Evolutionary conservation across 2,329 filamentous ascomycete species (phyloP), one percentile per base, ranked within the genome.

Genomic region (Xylariaceae sp.): DNA sequence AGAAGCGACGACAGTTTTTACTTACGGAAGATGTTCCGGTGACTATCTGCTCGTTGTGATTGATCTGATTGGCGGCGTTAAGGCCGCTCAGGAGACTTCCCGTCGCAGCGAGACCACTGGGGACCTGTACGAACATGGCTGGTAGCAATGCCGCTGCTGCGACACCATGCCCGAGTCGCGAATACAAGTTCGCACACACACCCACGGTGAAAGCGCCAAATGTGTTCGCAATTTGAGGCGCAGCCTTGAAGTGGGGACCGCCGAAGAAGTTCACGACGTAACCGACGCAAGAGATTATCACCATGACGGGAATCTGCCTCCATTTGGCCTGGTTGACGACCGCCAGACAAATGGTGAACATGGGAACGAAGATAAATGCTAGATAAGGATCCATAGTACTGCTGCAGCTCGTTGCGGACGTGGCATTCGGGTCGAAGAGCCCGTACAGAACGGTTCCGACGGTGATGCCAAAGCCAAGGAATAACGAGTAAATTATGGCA

Each of bases 311-410:
- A 61, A 86, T 82, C 67, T 94, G 89, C 61, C 84, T 87, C 81
- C 84, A 90, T 68, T 89, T 90, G 37, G 87, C 88, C 62, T 92
- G 87, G 67, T 92, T 92, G 67, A 92, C 83, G 53, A 91, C 74
- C 45, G 86, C 83, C 37, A 92, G 78, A 63, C 85, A 89, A 26
- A 89, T 66, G 8, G 88, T 83, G 68, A 92, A 95, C 6, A 80
- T 68, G 0, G 87, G 80, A 0, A 92, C 89, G 65, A 90, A 91
- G 29, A 86, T 73, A 71, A 92, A 90, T 53, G 79, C 80, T 46
- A 71, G 69, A 53, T 71, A 65, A 1, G 67, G 61, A 15, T 71
- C 60, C 47, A 70, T 63, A 2, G 60, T 57, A 30, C 68, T 62
- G 5, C 45, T 18, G 51, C 68, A 70, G 8, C 53, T 64, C 22